Evolutionary conservation across 75 land plant genomes (phyloP).

Genomic region (Cunninghamia lanceolata): DNA sequence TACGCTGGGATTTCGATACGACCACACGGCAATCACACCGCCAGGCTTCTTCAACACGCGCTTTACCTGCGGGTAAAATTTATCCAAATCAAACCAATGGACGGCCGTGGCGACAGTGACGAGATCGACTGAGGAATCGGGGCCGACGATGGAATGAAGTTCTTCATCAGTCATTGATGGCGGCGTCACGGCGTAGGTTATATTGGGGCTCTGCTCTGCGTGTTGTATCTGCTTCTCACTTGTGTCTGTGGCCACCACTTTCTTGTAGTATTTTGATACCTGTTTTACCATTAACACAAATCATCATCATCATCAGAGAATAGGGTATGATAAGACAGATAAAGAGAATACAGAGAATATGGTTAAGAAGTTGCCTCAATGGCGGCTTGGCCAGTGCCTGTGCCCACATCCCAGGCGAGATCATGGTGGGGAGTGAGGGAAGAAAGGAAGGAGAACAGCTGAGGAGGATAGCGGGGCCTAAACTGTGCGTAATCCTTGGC

Average conservation of each 20-base stretch:
- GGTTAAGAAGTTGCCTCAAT: too few species aligned
- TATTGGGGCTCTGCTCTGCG: neutral
- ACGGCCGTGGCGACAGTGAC: constrained; percentile 68
- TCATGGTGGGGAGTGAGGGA: too few species aligned
- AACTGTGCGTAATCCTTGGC: too few species aligned
- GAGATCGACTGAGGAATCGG: constrained; percentile 14
- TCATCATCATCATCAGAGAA: too few species aligned
- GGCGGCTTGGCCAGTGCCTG: too few species aligned
- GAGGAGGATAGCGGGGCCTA: too few species aligned
- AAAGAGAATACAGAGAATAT: too few species aligned
- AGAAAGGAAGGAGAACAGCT: too few species aligned
- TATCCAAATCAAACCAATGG: constrained; percentile 79
- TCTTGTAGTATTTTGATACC: neutral
- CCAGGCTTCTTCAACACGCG: neutral
- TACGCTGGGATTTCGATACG: constrained; percentile 37
- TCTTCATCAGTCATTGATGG: constrained; percentile 28
- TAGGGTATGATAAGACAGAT: too few species aligned
- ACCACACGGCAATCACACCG: constrained; percentile 72
- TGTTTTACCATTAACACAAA: neutral
- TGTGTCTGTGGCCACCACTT: neutral
- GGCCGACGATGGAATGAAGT: constrained; percentile 27
- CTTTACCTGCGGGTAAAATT: constrained; percentile 42
- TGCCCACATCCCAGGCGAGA: too few species aligned
- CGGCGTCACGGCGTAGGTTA: constrained; percentile 36
- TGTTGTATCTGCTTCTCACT: neutral